Conservation (phyloP, 2,329 filamentous ascomycete genomes). For the Beauveria medogensis region DNA sequence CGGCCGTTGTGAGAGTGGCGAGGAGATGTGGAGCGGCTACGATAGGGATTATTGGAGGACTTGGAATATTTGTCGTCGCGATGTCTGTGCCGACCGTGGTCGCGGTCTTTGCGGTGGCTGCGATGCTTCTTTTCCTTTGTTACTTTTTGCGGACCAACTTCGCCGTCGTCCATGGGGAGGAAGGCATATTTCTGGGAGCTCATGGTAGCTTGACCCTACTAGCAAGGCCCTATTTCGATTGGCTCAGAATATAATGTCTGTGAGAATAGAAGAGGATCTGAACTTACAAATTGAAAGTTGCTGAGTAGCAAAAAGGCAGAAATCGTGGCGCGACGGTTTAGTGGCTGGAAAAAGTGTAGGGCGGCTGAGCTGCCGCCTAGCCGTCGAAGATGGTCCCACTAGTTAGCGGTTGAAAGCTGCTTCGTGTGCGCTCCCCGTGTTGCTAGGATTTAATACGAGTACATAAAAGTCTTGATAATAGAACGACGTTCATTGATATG, state of each 20-base stretch:
- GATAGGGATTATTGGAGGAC: constrained; percentile 18
- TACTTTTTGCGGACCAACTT: constrained; percentile 47
- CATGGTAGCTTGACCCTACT: constrained; percentile 24
- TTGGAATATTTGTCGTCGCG: constrained; percentile 18
- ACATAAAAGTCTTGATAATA: neutral
- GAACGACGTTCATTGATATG: no score
- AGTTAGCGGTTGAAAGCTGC: no score
- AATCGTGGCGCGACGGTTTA: neutral
- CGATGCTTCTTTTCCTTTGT: constrained; percentile 40
- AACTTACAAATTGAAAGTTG: neutral
- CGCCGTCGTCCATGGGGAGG: constrained; percentile 58
- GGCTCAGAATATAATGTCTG: no score
- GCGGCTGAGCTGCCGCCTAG: constrained; percentile 6
- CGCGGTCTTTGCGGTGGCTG: constrained; percentile 23
- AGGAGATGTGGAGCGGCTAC: constrained; percentile 27
- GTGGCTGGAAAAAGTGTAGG: neutral
- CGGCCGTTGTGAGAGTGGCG: constrained; percentile 22
- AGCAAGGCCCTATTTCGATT: neutral
- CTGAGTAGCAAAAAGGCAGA: neutral
- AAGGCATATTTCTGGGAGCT: constrained; percentile 57
- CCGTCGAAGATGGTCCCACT: neutral
- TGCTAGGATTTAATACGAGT: neutral
- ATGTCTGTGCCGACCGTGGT: constrained; percentile 6
- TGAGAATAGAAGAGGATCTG: neutral
- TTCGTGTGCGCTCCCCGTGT: no score